Evolutionary conservation across 75 land plant genomes (phyloP), one percentile per base, ranked within the genome.

Genomic region (Pseudotsuga menziesii): DNA sequence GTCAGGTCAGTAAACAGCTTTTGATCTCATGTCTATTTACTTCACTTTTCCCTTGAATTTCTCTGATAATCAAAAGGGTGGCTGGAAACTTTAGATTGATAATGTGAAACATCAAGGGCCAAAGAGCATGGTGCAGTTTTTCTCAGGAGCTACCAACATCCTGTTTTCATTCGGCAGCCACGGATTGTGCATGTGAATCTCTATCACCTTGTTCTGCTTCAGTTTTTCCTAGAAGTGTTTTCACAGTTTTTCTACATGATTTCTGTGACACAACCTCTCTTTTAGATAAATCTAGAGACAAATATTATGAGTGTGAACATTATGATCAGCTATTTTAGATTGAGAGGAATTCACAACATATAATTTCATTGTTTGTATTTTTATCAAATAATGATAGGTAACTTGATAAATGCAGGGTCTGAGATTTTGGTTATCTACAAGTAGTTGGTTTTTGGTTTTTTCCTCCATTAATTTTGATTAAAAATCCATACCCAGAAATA

Each of bases 61-160:
- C 19, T 25, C 41, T 13, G 25, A 70, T 60, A 36, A 29, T 39
- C 41, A 4, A 12, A 3, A 63, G 17, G 25, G 5, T 22, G 22
- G 19, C 32, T 73, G 56, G 48, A 27, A 73, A 41, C 56, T 56
- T 57, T 78, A 80, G 82, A 57, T 66, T 41, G 54, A 76, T 36
- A 48, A 71, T 22, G 85, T 83, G n/a, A 82, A 58, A 58, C 84
- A 82, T 39, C 44, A 82, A 41, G 76, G 70, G 4, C 84, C 82
- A 8, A 19, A 59, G 32, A 64, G 77, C 77, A 60, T 78, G 57
- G 73, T 78, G 72, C 56, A 77, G 55, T 84, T 75, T 73, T 84
- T 84, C 64, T 52, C 86, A 54, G 86, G 86, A 14, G 78, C 84
- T 16, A 84, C 86, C 36, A 84, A 84, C 74, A 84, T 84, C 14